Evolutionary conservation across 768 basidiomycete species (phyloP).

Genomic region (Pleurotus tuber-regium): DNA sequence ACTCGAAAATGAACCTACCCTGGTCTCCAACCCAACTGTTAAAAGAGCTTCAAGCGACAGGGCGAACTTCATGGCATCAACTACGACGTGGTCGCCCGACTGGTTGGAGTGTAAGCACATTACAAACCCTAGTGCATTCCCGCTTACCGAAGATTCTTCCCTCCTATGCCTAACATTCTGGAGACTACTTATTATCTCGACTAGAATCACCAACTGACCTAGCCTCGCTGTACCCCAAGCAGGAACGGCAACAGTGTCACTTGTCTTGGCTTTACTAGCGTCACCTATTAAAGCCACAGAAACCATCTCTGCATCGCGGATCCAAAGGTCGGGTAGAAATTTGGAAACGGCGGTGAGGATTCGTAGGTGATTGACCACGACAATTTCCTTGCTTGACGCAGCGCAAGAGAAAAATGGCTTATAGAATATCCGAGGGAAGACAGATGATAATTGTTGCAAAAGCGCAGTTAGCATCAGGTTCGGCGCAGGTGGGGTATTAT

Average conservation of each 20-base stretch:
- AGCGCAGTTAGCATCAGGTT: slow-evolving; percentile 46
- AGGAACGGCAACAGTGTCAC: slow-evolving; percentile 9
- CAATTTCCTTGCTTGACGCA: slow-evolving; percentile 58
- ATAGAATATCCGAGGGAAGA: slow-evolving; percentile 64
- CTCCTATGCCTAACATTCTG: slow-evolving; percentile 41
- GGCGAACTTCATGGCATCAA: slow-evolving; percentile 45
- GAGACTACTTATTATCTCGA: slow-evolving; percentile 59
- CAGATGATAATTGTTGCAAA: slow-evolving; percentile 46
- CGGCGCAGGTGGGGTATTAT: slow-evolving; percentile 49
- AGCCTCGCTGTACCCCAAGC: slow-evolving; percentile 50
- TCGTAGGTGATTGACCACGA: slow-evolving; percentile 57
- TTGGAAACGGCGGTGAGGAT: slow-evolving; percentile 48
- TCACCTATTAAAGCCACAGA: slow-evolving; percentile 57
- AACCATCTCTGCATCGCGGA: slow-evolving; percentile 71
- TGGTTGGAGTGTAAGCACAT: neutral
- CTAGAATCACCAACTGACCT: slow-evolving; percentile 59
- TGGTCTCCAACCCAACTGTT: slow-evolving; percentile 52
- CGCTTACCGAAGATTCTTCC: slow-evolving; percentile 36
- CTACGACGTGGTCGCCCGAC: slow-evolving; percentile 23
- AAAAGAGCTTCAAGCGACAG: slow-evolving; percentile 54
- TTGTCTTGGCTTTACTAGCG: slow-evolving; percentile 17
- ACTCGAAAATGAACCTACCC: slow-evolving; percentile 40
- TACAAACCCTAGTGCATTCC: neutral
- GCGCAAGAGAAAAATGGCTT: slow-evolving; percentile 72
- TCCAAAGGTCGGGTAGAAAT: slow-evolving; percentile 64